Evolutionary conservation across 331 rosid genomes (phyloP), one percentile per base, ranked within the genome.

Genomic region (Pyrus hybrid): DNA sequence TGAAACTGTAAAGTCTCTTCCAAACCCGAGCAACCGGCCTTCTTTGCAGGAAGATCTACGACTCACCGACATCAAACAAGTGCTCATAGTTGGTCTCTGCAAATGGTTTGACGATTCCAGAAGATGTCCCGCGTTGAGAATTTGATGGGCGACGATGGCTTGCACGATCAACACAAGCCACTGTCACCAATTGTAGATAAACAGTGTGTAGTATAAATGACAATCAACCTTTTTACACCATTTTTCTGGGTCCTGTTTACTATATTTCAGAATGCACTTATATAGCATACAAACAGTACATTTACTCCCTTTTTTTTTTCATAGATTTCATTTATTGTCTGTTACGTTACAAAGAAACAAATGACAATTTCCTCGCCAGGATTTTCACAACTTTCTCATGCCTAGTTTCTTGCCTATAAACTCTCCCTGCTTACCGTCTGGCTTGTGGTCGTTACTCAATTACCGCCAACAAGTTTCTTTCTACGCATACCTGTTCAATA

Each of bases 401-500:
- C 18, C 30, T 51, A 4, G 37, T 35, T 32, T 23, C 71, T 58
- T 28, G 71, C 56, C 76, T 61, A 41, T 41, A 0, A 29, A 64
- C 68, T 64, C 63, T 22, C 43, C 28, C 23, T 11, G 6, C 29
- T 3, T 21, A 63, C 22, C 5, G 20, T 53, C 47, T 26, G 26
- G 61, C 74, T 22, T 45, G 33, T n/a, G 45, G 21, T 67, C 73
- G 37, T 66, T 71, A 60, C 74, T 86, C 80, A 79, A 65, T 79
- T 49, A 69, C 79, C 74, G 17, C 75, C 75, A n/a, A 41, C 79
- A 25, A 66, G 63, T 74, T 66, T 41, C 5, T 41, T 73, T 76
- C 88, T 83, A 67, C 83, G 85, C 45, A 41, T 56, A 33, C 89
- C 91, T 89, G 90, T 77, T 75, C 53, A 80, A 49, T 33, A 68